Percentiles rank a stretch among this genome's conserved stretches.
These are phyloP conservation scores for Starmerella gropengiesseri DNA, from an alignment of 805 yeast genomes.

Conservation along the genomic window DNA sequence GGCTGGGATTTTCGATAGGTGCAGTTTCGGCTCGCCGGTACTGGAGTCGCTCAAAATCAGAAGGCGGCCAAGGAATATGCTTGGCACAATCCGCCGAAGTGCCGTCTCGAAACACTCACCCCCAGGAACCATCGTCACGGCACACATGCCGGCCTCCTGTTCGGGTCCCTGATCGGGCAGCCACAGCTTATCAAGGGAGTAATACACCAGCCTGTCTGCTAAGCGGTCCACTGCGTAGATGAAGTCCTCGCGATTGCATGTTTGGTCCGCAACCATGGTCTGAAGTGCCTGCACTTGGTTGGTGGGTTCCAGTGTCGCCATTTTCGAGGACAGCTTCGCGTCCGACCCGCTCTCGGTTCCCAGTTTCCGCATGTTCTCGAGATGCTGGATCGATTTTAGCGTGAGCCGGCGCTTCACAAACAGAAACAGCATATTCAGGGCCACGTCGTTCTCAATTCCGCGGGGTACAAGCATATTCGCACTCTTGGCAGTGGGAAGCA, in stretches of 20 bases:
- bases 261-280: constrained; percentile 51
- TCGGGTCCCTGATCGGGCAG: constrained; percentile 26
- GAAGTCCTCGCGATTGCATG: constrained; percentile 60
- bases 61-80: constrained; percentile 67
- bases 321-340: constrained; percentile 1
- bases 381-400: constrained; percentile 55
- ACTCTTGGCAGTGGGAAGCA: constrained; percentile 60
- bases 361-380: constrained; percentile 49
- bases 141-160: constrained; percentile 41
- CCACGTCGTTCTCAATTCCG: constrained; percentile 72
- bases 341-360: constrained; percentile 33
- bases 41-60: constrained; percentile 76
- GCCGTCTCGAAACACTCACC: constrained; percentile 88
- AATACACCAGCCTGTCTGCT: constrained; percentile 56
- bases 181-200: constrained; percentile 46
- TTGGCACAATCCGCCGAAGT: constrained; percentile 64
- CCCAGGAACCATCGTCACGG: constrained; percentile 73
- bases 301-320: constrained; percentile 27
- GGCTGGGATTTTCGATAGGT: constrained; percentile 63
- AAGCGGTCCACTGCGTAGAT: constrained; percentile 77
- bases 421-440: constrained; percentile 64
- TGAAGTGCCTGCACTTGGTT: constrained; percentile 65
- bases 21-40: constrained; percentile 92
- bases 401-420: constrained; percentile 67
- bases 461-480: constrained; percentile 90